Percentiles rank a stretch among this genome's conserved stretches.
Conservation (phyloP, 805 yeast species). For the Metschnikowia colocasiae region DNA sequence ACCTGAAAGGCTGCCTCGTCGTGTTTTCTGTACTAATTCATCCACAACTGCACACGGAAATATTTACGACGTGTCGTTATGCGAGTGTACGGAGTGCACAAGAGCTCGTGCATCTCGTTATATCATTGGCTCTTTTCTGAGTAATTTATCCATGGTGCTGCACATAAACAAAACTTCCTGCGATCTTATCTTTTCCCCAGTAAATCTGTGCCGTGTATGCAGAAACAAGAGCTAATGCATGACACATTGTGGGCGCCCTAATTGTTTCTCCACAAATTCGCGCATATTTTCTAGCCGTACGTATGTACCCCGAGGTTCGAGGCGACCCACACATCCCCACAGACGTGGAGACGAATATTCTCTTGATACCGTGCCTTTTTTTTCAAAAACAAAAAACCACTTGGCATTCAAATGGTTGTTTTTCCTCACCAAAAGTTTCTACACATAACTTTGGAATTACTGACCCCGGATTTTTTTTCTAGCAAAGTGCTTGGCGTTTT, state of each 20-base stretch:
- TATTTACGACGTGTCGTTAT: slow-evolving; percentile 1
- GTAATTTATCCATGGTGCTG: background rate
- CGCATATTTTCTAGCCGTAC: slow-evolving; percentile 1
- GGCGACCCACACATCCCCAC: background rate
- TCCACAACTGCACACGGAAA: background rate
- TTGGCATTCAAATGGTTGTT: too few relatives aligned
- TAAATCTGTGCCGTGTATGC: background rate
- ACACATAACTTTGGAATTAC: background rate
- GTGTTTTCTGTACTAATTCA: background rate
- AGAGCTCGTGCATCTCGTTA: background rate
- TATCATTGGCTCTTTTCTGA: background rate
- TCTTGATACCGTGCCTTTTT: background rate
- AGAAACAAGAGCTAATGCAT: background rate
- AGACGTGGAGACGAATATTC: background rate
- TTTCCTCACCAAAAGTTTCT: too few relatives aligned
- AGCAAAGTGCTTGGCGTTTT: background rate
- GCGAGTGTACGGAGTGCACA: background rate
- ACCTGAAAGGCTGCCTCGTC: background rate
- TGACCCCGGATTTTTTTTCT: background rate
- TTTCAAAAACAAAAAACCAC: too few relatives aligned
- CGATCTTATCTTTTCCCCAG: background rate
- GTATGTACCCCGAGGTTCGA: slow-evolving; percentile 1
- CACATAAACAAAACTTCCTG: background rate
- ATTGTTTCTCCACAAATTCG: background rate
- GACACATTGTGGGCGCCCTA: background rate